Evolutionary conservation across 176 grass and related monocot species (phyloP).

Genomic region (Oropetium thomaeum): DNA sequence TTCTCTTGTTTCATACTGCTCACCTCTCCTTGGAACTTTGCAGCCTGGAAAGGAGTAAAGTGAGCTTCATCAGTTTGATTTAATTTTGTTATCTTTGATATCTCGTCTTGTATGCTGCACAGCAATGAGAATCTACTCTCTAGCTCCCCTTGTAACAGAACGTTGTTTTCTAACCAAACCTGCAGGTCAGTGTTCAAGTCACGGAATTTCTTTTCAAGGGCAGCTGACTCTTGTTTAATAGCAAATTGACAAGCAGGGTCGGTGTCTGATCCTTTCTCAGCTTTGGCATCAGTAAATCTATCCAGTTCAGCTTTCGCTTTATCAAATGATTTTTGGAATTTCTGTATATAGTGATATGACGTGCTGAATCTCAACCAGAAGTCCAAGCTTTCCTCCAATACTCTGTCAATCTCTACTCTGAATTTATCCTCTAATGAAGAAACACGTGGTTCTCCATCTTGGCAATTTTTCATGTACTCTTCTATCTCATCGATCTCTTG

Average conservation of each 20-base stretch:
- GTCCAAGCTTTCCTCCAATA: conserved; percentile 61
- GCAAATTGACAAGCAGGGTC: conserved; percentile 8
- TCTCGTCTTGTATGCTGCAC: conserved; percentile 61
- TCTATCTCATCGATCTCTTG: conserved; percentile 35
- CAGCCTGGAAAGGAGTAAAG: conserved; percentile 52
- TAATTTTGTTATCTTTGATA: conserved; percentile 42
- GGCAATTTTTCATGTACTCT: conserved; percentile 43
- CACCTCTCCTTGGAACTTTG: conserved; percentile 72
- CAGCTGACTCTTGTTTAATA: conserved; percentile 40
- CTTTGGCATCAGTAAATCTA: conserved; percentile 35
- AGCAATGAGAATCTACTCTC: conserved; percentile 54
- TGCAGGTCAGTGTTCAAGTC: conserved; percentile 64
- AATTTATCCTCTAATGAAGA: conserved; percentile 54
- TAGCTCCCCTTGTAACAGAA: conserved; percentile 54
- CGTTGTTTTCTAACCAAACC: conserved; percentile 76
- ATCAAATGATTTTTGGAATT: conserved; percentile 59
- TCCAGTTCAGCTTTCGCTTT: conserved; percentile 41
- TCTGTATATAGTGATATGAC: conserved; percentile 59
- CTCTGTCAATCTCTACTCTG: conserved; percentile 47
- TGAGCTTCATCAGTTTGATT: conserved; percentile 15
- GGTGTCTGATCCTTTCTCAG: conserved; percentile 27
- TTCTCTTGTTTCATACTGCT: conserved; percentile 73
- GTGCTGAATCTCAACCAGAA: conserved; percentile 80
- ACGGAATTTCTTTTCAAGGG: conserved; percentile 51
- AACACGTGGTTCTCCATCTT: conserved; percentile 24